Evolutionary conservation across 1,284 basidiomycete genomes (phyloP).

Genomic region (Hemileia vastatrix): DNA sequence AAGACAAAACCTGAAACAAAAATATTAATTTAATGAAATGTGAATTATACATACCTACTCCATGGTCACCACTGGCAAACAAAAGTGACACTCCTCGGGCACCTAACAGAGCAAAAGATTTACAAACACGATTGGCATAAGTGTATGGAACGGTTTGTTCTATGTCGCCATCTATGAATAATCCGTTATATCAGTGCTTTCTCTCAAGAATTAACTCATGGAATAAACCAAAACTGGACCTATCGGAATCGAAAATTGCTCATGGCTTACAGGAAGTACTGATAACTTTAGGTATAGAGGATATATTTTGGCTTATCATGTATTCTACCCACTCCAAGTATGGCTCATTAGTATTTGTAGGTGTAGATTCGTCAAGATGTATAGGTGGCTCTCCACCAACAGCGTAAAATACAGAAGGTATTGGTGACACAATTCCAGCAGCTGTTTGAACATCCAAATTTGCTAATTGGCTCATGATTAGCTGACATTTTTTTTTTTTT

Average conservation of each 20-base stretch:
- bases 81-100: slow-evolving; percentile 46
- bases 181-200: no score
- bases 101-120: slow-evolving; percentile 44
- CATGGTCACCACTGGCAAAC: slow-evolving; percentile 45
- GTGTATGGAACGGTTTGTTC: slow-evolving; percentile 33
- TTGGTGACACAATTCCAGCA: slow-evolving; percentile 18
- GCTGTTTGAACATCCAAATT: slow-evolving; percentile 14
- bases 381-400: slow-evolving; percentile 12
- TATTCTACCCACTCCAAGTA: slow-evolving; percentile 16
- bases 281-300: slow-evolving; percentile 15
- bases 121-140: slow-evolving; percentile 37
- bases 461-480: background rate
- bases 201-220: no score
- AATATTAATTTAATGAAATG: no score
- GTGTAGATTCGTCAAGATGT: slow-evolving; percentile 1
- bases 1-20: background rate
- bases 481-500: background rate
- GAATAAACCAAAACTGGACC: background rate
- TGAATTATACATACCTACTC: no score
- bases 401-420: slow-evolving; percentile 12
- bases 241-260: background rate
- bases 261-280: slow-evolving; percentile 15
- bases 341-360: slow-evolving; percentile 20
- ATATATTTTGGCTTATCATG: slow-evolving; percentile 2
- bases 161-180: slow-evolving; percentile 13